phyloP scores from a whole-genome alignment of 2,329 filamentous ascomycete species.

The Tolypocladium amazonense region DNA sequence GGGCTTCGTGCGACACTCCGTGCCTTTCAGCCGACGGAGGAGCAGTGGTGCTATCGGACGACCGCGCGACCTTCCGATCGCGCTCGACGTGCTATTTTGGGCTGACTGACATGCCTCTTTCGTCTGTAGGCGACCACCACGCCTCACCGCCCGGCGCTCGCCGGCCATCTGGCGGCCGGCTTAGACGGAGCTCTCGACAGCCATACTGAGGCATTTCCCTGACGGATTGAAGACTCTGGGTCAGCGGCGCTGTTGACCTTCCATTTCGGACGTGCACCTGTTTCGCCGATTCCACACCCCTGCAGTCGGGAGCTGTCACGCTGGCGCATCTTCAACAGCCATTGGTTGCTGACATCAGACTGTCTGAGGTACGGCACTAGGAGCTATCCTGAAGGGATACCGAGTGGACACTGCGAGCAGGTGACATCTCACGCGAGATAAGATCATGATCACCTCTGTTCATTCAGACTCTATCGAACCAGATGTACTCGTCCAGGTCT shows the following conservation, averaged over 20 bases:
- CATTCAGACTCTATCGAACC: background rate
- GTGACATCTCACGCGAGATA: background rate
- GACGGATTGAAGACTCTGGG: background rate
- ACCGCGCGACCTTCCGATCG: background rate
- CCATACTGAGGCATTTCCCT: background rate
- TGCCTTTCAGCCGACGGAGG: background rate
- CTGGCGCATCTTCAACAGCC: background rate
- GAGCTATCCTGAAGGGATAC: background rate
- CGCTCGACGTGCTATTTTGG: background rate
- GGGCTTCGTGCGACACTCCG: too few relatives aligned
- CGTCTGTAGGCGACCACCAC: background rate
- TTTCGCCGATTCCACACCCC: background rate
- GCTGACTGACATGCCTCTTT: background rate
- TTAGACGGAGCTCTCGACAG: background rate
- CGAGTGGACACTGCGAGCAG: background rate
- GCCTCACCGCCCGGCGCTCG: background rate
- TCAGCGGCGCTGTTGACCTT: background rate
- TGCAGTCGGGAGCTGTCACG: background rate
- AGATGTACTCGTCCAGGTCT: conserved; percentile 3
- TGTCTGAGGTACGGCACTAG: background rate
- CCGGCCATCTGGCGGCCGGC: background rate
- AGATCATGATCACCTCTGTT: background rate
- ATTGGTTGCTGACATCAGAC: background rate
- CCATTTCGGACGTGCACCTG: background rate
- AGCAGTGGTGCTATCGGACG: background rate